phyloP scores from a whole-genome alignment of 495 filamentous ascomycete genomes.

The Amniculicola lignicola region DNA sequence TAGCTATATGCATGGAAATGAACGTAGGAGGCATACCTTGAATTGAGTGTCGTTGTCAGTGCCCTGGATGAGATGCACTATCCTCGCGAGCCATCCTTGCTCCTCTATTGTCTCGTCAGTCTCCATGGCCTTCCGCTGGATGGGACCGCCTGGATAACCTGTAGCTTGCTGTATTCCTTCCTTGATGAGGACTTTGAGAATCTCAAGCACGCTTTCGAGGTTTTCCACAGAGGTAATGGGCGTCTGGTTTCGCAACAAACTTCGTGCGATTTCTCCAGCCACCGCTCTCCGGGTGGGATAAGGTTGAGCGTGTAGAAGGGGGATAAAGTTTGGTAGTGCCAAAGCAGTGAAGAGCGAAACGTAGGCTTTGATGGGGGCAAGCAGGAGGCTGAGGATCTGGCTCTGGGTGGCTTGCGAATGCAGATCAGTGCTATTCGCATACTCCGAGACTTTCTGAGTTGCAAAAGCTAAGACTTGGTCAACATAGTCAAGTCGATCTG shows the following conservation, averaged over 20 bases:
- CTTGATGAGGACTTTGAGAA: constrained; percentile 84
- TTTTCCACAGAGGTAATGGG: constrained; percentile 69
- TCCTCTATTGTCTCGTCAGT: constrained; percentile 97
- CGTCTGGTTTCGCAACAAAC: constrained; percentile 74
- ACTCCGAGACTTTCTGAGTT: constrained; percentile 79
- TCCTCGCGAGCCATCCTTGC: constrained; percentile 90
- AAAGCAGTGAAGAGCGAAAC: constrained; percentile 90
- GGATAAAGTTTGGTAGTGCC: constrained; percentile 83
- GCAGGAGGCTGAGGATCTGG: constrained; percentile 81
- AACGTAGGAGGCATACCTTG: constrained; percentile 51
- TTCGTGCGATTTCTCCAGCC: constrained; percentile 79
- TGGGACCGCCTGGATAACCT: constrained; percentile 75
- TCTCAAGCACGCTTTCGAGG: constrained; percentile 83
- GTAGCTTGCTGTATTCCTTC: constrained; percentile 82
- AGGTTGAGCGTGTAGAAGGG: constrained; percentile 85
- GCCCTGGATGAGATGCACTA: constrained; percentile 81
- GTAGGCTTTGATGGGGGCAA: constrained; percentile 84
- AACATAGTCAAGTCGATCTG: constrained; percentile 87
- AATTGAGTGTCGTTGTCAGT: constrained; percentile 90
- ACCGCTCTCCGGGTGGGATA: constrained; percentile 89
- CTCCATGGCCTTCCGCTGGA: constrained; percentile 62
- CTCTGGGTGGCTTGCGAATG: constrained; percentile 84
- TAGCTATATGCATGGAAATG: constrained; percentile 25
- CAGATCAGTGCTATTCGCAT: constrained; percentile 88
- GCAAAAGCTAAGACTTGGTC: constrained; percentile 91